Evolutionary conservation across 345 rosid species (phyloP).

Genomic region (Salix purpurea): DNA sequence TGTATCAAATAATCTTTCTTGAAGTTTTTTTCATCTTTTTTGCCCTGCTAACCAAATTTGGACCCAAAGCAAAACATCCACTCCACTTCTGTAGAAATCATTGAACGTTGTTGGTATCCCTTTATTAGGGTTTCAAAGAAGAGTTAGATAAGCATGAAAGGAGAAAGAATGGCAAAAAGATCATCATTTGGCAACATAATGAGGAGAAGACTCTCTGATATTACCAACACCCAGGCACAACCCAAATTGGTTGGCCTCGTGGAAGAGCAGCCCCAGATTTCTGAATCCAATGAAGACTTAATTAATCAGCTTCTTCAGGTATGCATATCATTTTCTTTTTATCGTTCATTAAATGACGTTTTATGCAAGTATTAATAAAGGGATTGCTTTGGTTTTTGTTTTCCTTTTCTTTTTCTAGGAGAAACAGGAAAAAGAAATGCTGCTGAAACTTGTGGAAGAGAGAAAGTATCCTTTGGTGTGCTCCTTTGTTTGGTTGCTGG

Average conservation of each 20-base stretch:
- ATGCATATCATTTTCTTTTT: not conserved
- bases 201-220: conserved; percentile 57
- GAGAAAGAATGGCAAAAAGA: conserved; percentile 24
- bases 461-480: conserved; percentile 59
- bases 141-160: conserved; percentile 8
- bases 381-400: not conserved
- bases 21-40: not conserved
- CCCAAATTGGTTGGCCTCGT: conserved; percentile 14
- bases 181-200: conserved; percentile 45
- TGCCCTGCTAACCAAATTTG: not conserved
- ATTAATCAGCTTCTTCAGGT: conserved; percentile 54
- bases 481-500: not conserved
- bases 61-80: not conserved
- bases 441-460: conserved; percentile 62
- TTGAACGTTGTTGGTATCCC: not conserved
- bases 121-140: not conserved
- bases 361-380: not conserved
- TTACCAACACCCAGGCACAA: conserved; percentile 53
- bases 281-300: conserved; percentile 22
- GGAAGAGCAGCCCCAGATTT: conserved; percentile 18
- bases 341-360: not conserved
- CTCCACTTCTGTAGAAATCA: not conserved
- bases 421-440: conserved; percentile 54
- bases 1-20: not conserved
- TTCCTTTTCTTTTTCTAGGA: not conserved